Base-by-base conservation (phyloP, 2,329 filamentous ascomycete species). In the Fulvia fulva region DNA sequence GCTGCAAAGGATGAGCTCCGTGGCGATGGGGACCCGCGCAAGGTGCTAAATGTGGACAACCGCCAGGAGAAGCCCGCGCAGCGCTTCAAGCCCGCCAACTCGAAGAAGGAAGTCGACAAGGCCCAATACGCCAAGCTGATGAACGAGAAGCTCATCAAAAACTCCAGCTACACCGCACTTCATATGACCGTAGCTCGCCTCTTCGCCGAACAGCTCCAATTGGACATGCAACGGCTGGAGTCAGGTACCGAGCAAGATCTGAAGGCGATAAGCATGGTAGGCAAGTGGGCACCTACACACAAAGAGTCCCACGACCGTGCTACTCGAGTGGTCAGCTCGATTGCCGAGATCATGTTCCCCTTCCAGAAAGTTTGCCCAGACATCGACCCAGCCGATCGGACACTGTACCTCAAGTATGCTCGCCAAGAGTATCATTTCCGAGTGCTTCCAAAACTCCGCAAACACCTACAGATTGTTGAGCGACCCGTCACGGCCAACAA, bases 231-330 rank as follows among this genome's bases (percentile, higher is more conserved):
- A 0, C 67, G 76, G 0, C 73, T 85, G 1, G 66, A 73, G 3
- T 74, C 73, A 16, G 67, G 68, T 9, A 73, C 79, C 28, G 65
- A 71, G 16, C 72, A 74, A 45, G 75, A 76, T 6, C 74, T 76
- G 63, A 74, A 73, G 25, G 70, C 68, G 14, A 77, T 86, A 55
- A 84, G 81, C 0, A 76, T 86, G 0, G 83, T 81, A 56, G 82
- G 77, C 2, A 87, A 87, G 60, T 86, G 83, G 84, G 81, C 83
- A 1, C 84, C 84, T 1, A 78, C 79, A 0, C 75, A 79, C 19
- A 77, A 78, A 32, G 76, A 74, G 37, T 82, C 83, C 62, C 83
- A 85, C 63, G 84, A 86, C 68, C 78, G 79, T 61, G 79, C 84
- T 60, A 86, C 83, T 2, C 79, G 80, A 62, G 76, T 86, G 59